Evolutionary conservation across 306 rosid genomes (phyloP).

Genomic region (Prunus mira): DNA sequence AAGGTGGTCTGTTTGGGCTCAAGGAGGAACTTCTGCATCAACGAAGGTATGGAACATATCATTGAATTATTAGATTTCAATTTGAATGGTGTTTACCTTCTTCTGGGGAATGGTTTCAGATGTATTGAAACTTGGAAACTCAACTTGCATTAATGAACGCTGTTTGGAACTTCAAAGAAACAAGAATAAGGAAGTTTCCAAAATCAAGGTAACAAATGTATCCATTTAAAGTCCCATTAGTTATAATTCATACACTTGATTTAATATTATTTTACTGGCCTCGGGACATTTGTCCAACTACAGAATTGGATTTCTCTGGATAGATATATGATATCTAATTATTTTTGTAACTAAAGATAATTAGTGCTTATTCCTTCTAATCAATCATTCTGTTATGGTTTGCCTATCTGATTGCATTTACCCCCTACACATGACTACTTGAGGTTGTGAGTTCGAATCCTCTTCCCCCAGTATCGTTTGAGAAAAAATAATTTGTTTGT

Average conservation of each 20-base stretch:
- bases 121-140: slow-evolving; percentile 58
- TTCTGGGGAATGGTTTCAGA: slow-evolving; percentile 44
- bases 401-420: not conserved
- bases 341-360: not conserved
- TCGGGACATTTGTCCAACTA: not conserved
- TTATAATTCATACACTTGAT: not conserved
- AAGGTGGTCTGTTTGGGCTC: slow-evolving; percentile 76
- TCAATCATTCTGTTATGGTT: not conserved
- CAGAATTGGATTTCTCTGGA: not conserved
- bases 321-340: not conserved
- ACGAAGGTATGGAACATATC: slow-evolving; percentile 53
- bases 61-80: slow-evolving; percentile 9
- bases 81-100: slow-evolving; percentile 18
- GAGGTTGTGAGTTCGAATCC: not conserved
- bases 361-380: not conserved
- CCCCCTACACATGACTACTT: not conserved
- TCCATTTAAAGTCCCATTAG: not conserved
- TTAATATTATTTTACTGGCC: not conserved
- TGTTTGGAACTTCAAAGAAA: slow-evolving; percentile 88
- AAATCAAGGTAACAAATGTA: slow-evolving; percentile 53
- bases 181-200: slow-evolving; percentile 57
- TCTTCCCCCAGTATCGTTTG: not conserved
- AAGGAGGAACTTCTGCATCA: slow-evolving; percentile 82
- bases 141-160: slow-evolving; percentile 67
- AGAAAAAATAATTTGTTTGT: not conserved